Conservation (phyloP, 2,329 filamentous ascomycete species). For the Clathrospora elynae region DNA sequence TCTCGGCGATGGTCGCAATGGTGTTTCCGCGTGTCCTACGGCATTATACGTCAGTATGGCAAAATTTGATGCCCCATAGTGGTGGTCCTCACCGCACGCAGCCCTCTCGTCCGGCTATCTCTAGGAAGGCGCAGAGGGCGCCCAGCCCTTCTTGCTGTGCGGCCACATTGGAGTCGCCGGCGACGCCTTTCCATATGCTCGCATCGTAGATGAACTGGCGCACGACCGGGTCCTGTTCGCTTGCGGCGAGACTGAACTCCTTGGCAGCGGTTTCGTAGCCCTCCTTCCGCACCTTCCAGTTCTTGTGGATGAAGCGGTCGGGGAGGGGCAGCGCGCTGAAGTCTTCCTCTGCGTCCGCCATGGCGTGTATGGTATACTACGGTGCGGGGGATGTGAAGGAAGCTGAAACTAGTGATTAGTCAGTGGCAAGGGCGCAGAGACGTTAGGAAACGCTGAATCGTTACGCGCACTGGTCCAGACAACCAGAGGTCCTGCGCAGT, state of each 20-base stretch:
- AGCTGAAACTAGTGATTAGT: constrained; percentile 5
- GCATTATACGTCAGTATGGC: constrained; percentile 24
- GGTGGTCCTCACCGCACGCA: constrained; percentile 64
- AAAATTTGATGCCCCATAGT: background rate
- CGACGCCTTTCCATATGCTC: constrained; percentile 87
- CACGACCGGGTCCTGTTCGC: constrained; percentile 85
- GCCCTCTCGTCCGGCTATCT: constrained; percentile 82
- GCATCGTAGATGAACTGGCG: constrained; percentile 85
- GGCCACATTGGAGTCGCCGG: constrained; percentile 92
- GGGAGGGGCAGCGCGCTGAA: constrained; percentile 75
- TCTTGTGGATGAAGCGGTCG: constrained; percentile 86
- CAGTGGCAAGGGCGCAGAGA: constrained; percentile 7
- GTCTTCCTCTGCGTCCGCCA: constrained; percentile 85
- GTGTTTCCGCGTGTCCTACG: constrained; percentile 73
- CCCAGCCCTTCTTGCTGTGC: constrained; percentile 92
- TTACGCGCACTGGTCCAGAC: background rate
- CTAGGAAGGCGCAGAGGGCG: constrained; percentile 87
- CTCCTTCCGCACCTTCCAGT: constrained; percentile 96
- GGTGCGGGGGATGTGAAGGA: constrained; percentile 11
- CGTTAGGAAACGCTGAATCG: background rate
- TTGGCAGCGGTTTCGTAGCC: constrained; percentile 93
- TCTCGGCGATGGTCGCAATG: constrained; percentile 82
- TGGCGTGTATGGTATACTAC: constrained; percentile 47
- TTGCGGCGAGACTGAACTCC: constrained; percentile 80
- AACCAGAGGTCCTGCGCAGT: background rate